Conservation (phyloP, 2,329 filamentous ascomycete species). For the Teratosphaeria zuluensis region DNA sequence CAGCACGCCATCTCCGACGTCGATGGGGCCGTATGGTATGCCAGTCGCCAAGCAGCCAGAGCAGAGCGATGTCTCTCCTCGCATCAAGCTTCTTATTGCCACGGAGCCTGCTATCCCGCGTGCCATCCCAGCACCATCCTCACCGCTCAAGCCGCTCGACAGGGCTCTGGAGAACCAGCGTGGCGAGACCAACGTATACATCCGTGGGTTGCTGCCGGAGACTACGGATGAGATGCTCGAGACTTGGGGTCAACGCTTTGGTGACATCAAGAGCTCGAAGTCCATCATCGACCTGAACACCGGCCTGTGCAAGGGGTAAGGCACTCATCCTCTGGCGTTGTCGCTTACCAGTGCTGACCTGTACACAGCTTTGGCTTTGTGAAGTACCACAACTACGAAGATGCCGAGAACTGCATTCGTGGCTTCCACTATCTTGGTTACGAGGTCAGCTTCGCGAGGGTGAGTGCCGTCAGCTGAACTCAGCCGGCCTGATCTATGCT, state of each 20-base stretch:
- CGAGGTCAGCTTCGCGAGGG: slow-evolving; percentile 92
- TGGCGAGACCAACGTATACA: slow-evolving; percentile 96
- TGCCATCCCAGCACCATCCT: slow-evolving; percentile 81
- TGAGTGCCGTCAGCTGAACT: slow-evolving; percentile 34
- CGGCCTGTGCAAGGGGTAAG: slow-evolving; percentile 89
- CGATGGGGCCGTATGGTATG: slow-evolving; percentile 36
- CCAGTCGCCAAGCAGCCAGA: slow-evolving; percentile 26
- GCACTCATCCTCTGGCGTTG: slow-evolving; percentile 9
- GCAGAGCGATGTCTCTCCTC: slow-evolving; percentile 33
- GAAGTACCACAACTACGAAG: slow-evolving; percentile 77
- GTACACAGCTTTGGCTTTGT: slow-evolving; percentile 80
- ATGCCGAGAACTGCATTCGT: slow-evolving; percentile 92
- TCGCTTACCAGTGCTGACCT: slow-evolving; percentile 19
- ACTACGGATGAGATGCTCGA: slow-evolving; percentile 86
- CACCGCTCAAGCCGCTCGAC: slow-evolving; percentile 80
- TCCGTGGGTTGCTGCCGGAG: slow-evolving; percentile 87
- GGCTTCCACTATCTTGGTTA: slow-evolving; percentile 92
- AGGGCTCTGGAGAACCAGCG: slow-evolving; percentile 91
- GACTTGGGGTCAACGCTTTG: slow-evolving; percentile 76
- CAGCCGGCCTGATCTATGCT: slow-evolving; percentile 20
- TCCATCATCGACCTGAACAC: slow-evolving; percentile 94
- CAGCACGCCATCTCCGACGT: slow-evolving; percentile 42
- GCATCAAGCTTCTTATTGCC: slow-evolving; percentile 39
- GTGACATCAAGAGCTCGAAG: slow-evolving; percentile 91
- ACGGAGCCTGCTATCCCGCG: slow-evolving; percentile 75